Evolutionary conservation across 352 stramenopile species (phyloP), one percentile per base, ranked within the genome.

Genomic region (Globisporangium okanoganense): DNA sequence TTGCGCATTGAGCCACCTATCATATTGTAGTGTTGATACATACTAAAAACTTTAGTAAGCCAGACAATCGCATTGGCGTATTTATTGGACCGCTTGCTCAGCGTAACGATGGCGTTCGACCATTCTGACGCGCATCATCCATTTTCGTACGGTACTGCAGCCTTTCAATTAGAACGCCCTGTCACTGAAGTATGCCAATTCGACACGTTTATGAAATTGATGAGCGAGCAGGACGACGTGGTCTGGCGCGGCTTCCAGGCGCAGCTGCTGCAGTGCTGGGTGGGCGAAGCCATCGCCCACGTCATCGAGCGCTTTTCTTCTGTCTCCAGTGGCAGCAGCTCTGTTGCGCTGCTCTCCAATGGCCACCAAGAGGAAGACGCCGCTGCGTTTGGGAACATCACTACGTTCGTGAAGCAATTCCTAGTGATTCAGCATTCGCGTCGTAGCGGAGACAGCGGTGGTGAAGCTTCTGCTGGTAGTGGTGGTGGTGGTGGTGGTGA

Each of bases 261-360:
- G 14, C 45, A 83, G 13, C 29, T 86, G 51, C 54, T 64, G 33
- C 67, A 70, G 45, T 83, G 74, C 63, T 83, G 72, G 74, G 25
- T 83, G 29, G 76, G 70, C 4, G 53, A 76, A 31, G 44, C 74
- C 13, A 55, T 82, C 18, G 67, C 64, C 7, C 67, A 78, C 25
- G 69, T 79, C 9, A 27, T 72, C 45, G 71, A 77, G 52, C 70
- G 69, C 49, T 48, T 40, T 0, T 43, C 52, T 13, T 41, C 64
- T 35, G 52, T 3, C 3, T 20, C 36, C 20, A 24, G 67, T n/a
- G n/a, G n/a, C 9, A 44, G 60, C 49, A 54, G 8, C 14, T 55
- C 49, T 1, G 40, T 62, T 22, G 36, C 44, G 18, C 45, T 85
- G 13, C 69, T 44, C 29, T 24, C 25, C 2, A 45, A 20, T 10